Evolutionary conservation across 2,329 filamentous ascomycete genomes (phyloP), one percentile per base, ranked within the genome.

Genomic region (Diaporthe sp.): DNA sequence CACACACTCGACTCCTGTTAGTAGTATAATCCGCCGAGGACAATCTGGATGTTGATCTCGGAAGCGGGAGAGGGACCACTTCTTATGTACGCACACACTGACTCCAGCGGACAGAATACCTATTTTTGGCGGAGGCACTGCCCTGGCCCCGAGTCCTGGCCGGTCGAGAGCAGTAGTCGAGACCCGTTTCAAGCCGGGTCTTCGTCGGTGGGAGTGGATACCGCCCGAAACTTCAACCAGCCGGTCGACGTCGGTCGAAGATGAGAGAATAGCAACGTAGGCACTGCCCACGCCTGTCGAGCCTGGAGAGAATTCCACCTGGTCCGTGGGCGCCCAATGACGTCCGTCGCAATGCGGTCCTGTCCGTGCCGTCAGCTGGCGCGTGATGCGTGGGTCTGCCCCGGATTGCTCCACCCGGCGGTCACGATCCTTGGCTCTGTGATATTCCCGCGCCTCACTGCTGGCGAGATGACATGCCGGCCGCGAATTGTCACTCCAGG

Each of bases 111-210:
- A 9, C 44, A 49, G 28, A 51, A 17, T 51, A 2, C 62, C 62
- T 51, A 68, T 68, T 68, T 68, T 53, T 68, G 62, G 44, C 31
- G 5, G 19, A 17, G 10, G 19, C 28, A 37, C 44, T n/a, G 19
- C 62, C 31, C 22, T 46, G 62, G 62, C 44, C 62, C 19, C 31
- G 13, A 51, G 1, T 25, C 22, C 22, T 28, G 62, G 62, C 62
- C 44, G 62, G 62, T 68, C 19, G 9, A 25, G 22, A 51, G 15
- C 25, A 51, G n/a, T 12, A 37, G 44, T 39, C 69, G 15, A 58
- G 68, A 44, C 68, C 68, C 39, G 68, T 46, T 71, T 71, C 68
- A 58, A 58, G 51, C 53, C 68, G 53, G 68, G 68, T 10, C 68
- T 34, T 37, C 19, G 19, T 37, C 62, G 62, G 62, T 68, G 44